A percentile compares a stretch with the other conserved stretches of the same genome.
Evolutionary conservation across 495 filamentous ascomycete species (phyloP).

Genomic region (Entonaema liquescens): DNA sequence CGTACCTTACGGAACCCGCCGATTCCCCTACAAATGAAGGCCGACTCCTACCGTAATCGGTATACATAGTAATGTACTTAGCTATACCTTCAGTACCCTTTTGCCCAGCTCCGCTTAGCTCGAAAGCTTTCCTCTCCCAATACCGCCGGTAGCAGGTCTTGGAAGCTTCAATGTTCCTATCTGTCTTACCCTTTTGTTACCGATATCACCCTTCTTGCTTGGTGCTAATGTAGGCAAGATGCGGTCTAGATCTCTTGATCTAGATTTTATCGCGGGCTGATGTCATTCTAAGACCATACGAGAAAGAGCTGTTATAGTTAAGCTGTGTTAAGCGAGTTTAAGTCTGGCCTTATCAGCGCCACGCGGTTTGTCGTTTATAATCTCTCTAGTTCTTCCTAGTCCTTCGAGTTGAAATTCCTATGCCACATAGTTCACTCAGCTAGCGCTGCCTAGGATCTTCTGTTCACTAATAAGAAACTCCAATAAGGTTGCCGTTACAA

Average conservation of each 20-base stretch:
- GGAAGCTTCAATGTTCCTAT: no score
- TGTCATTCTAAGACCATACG: not conserved
- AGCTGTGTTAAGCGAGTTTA: not conserved
- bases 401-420: no score
- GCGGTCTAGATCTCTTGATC: not conserved
- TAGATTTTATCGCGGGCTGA: not conserved
- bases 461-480: not conserved
- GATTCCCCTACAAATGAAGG: slow-evolving; percentile 26
- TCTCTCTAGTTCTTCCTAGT: no score
- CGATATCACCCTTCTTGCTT: not conserved
- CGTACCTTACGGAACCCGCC: slow-evolving; percentile 36
- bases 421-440: not conserved
- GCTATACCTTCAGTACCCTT: no score
- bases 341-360: not conserved
- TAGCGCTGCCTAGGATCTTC: not conserved
- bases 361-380: no score
- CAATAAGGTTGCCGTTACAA: not conserved
- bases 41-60: slow-evolving; percentile 38
- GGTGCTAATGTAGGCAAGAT: slow-evolving; percentile 4
- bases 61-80: no score
- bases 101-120: not conserved
- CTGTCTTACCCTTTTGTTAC: not conserved
- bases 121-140: not conserved
- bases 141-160: not conserved
- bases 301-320: not conserved